phyloP scores from a whole-genome alignment of 208 protist species.

The Acanthamoeba culbertsoni region DNA sequence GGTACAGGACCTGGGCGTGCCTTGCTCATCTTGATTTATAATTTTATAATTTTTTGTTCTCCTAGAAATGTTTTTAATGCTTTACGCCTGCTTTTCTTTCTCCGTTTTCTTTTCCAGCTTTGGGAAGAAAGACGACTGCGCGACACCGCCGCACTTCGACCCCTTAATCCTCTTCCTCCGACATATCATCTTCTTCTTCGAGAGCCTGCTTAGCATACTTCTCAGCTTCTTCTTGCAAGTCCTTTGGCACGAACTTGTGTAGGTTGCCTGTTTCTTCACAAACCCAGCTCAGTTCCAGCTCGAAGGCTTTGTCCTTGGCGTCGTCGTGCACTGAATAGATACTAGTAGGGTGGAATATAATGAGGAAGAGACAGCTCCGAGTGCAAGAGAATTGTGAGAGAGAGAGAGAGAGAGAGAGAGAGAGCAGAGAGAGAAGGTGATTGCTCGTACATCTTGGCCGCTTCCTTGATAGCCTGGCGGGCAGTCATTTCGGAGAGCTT shows the following conservation, averaged over 20 bases:
- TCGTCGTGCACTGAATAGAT: slow-evolving; percentile 85
- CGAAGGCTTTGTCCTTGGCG: slow-evolving; percentile 95
- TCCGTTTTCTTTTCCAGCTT: background rate
- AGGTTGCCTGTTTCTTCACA: slow-evolving; percentile 86
- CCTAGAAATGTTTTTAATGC: background rate
- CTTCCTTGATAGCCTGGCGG: slow-evolving; percentile 92
- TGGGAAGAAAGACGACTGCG: background rate
- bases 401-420: background rate
- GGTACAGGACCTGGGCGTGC: background rate
- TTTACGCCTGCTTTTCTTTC: background rate
- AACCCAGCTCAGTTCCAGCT: slow-evolving; percentile 97
- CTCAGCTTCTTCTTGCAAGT: slow-evolving; percentile 75
- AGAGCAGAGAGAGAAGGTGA: slow-evolving; percentile 73
- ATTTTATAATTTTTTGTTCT: background rate
- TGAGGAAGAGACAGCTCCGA: background rate
- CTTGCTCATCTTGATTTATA: background rate
- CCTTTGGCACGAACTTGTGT: slow-evolving; percentile 80
- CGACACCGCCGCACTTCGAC: background rate
- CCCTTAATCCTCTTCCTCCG: slow-evolving; percentile 55
- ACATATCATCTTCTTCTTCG: slow-evolving; percentile 67
- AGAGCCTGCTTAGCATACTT: slow-evolving; percentile 73
- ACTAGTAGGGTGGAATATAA: slow-evolving; percentile 10
- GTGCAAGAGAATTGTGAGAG: background rate
- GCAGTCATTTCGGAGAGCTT: slow-evolving; percentile 91
- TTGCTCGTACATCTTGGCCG: slow-evolving; percentile 92